These are phyloP conservation scores for Ormosia semicastrata DNA, from an alignment of 306 rosid genomes.

Conservation along the genomic window DNA sequence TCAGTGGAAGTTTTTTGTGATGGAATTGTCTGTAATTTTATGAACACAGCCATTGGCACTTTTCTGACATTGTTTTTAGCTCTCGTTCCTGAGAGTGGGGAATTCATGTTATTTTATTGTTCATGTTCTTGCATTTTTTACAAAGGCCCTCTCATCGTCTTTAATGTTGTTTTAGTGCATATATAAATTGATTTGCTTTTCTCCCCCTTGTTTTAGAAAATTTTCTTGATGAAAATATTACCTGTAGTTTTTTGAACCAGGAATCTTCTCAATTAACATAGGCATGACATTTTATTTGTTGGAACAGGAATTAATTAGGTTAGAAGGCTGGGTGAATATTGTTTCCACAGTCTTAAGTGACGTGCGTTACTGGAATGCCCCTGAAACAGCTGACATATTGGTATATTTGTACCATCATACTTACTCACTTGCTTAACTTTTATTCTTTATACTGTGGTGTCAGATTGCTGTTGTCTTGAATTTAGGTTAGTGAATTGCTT, in stretches of 20 bases:
- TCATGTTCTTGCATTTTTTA: not conserved
- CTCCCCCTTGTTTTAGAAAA: not conserved
- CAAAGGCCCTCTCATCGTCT: not conserved
- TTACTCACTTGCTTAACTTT: not conserved
- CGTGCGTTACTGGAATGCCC: constrained; percentile 89
- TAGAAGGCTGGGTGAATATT: constrained; percentile 83
- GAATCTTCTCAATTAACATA: no score
- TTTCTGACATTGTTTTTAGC: not conserved
- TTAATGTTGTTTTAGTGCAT: not conserved
- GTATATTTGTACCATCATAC: constrained; percentile 34
- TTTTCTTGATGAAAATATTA: not conserved
- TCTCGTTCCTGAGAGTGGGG: not conserved
- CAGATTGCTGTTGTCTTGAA: constrained; percentile 22
- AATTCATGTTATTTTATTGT: no score
- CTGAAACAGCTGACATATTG: constrained; percentile 93
- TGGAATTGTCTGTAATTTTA: not conserved
- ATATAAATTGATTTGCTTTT: not conserved
- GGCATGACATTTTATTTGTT: constrained; percentile 25
- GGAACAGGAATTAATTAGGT: constrained; percentile 73
- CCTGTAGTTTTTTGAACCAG: not conserved
- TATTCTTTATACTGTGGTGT: not conserved
- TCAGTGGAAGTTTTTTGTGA: not conserved
- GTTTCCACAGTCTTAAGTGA: constrained; percentile 81
- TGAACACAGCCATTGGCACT: not conserved
- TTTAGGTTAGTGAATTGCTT: constrained; percentile 87